Evolutionary conservation across 2,329 filamentous ascomycete genomes (phyloP).

Genomic region (Trichoderma simmonsii): DNA sequence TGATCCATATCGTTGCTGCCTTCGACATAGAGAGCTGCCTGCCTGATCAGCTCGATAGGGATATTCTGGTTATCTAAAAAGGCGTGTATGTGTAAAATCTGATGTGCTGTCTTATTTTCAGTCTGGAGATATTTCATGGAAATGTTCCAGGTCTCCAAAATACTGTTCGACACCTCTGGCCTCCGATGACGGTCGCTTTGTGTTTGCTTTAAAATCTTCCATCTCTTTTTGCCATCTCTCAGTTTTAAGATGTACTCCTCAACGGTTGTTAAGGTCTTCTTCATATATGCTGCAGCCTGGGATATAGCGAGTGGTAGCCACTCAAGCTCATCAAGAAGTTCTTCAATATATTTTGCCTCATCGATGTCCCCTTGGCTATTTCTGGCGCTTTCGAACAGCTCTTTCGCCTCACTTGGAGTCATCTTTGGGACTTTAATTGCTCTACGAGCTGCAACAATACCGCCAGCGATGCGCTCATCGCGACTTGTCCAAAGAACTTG

Average conservation of each 20-base stretch:
- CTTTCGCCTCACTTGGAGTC: constrained; percentile 8
- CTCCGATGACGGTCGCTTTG: constrained; percentile 30
- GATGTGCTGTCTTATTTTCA: constrained; percentile 23
- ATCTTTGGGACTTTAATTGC: constrained; percentile 28
- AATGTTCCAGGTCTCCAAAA: constrained; percentile 34
- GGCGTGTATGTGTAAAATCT: constrained; percentile 31
- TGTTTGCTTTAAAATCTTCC: constrained; percentile 23
- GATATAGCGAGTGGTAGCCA: constrained; percentile 33
- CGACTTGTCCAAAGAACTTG: constrained; percentile 34
- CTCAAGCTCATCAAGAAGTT: constrained; percentile 27
- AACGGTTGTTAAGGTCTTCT: constrained; percentile 25
- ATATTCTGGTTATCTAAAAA: constrained; percentile 34
- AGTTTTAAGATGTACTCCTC: constrained; percentile 29
- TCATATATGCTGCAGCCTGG: constrained; percentile 33
- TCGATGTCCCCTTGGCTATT: background rate
- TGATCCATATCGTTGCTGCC: background rate
- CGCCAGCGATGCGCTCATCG: constrained; percentile 24
- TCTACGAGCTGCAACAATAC: constrained; percentile 24
- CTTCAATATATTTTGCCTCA: background rate
- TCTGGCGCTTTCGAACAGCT: background rate
- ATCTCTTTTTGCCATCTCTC: constrained; percentile 23
- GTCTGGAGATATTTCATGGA: constrained; percentile 31
- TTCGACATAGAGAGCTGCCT: background rate
- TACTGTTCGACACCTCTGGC: constrained; percentile 29
- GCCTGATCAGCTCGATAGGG: constrained; percentile 26